Evolutionary conservation across 78 protist genomes (phyloP).

Genomic region (Goniomonas avonlea): DNA sequence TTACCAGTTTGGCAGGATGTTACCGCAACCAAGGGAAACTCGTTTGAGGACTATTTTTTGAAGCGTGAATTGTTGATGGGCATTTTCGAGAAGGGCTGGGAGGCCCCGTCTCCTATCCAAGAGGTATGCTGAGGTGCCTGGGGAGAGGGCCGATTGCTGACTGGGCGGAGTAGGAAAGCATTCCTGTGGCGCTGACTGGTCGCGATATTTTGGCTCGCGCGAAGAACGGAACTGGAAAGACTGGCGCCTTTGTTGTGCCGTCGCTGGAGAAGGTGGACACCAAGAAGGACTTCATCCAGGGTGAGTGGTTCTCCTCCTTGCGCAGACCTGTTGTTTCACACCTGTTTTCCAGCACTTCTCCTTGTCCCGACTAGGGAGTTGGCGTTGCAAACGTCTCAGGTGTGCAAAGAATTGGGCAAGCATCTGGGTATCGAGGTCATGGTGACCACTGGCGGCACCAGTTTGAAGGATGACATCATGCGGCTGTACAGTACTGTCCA

Average conservation of each 20-base stretch:
- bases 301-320: background rate
- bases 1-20: slow-evolving; percentile 68
- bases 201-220: slow-evolving; percentile 91
- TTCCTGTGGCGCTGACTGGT: slow-evolving; percentile 83
- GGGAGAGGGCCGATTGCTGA: too few species aligned
- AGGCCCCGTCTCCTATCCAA: slow-evolving; percentile 95
- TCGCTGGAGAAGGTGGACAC: slow-evolving; percentile 73
- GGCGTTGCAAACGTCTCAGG: slow-evolving; percentile 90
- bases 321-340: background rate
- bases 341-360: slow-evolving; percentile 53
- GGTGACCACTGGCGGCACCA: slow-evolving; percentile 92
- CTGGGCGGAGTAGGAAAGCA: slow-evolving; percentile 61
- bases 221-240: slow-evolving; percentile 99
- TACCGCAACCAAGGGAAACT: slow-evolving; percentile 74
- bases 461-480: slow-evolving; percentile 75
- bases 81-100: slow-evolving; percentile 92
- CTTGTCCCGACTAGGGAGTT: slow-evolving; percentile 96
- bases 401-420: slow-evolving; percentile 80
- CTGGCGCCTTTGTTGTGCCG: slow-evolving; percentile 91
- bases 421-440: slow-evolving; percentile 77
- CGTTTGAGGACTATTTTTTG: slow-evolving; percentile 85
- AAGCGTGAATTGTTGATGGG: slow-evolving; percentile 93
- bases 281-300: slow-evolving; percentile 62
- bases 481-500: slow-evolving; percentile 77
- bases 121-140: slow-evolving; percentile 61